Percentiles rank a stretch among this genome's conserved stretches.
Evolutionary conservation across 179 eudicot species (phyloP).

Genomic region (Heliamphora pulchella): DNA sequence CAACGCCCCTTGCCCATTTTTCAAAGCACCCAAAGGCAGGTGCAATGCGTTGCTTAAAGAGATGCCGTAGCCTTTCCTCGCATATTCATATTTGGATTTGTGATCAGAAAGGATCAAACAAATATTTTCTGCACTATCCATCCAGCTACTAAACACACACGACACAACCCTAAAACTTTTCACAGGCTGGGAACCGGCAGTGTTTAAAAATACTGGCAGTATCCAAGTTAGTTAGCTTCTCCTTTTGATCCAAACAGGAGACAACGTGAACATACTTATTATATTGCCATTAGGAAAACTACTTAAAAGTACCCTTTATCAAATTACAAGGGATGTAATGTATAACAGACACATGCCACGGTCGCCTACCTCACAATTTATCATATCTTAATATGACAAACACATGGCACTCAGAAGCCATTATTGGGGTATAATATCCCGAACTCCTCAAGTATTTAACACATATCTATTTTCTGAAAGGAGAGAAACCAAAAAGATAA

Average conservation of each 20-base stretch:
- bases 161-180: too few relatives aligned
- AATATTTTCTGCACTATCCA: too few relatives aligned
- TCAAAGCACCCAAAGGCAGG: too few relatives aligned
- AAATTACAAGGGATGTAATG: neutral
- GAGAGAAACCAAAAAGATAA: neutral
- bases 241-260: neutral
- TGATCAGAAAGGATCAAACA: too few relatives aligned
- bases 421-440: neutral
- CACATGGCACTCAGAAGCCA: neutral
- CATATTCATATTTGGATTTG: too few relatives aligned
- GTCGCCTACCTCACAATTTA: neutral
- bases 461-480: neutral
- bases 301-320: neutral
- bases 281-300: neutral
- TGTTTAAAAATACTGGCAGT: too few relatives aligned
- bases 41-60: too few relatives aligned
- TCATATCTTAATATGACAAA: neutral
- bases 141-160: too few relatives aligned
- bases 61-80: too few relatives aligned
- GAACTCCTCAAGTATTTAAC: neutral
- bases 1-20: too few relatives aligned
- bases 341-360: neutral
- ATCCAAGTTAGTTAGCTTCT: neutral
- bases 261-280: neutral
- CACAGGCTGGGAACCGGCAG: too few relatives aligned